Base-by-base conservation (phyloP, 192 early-diverging fungal species). In the Podochytrium sp. region DNA sequence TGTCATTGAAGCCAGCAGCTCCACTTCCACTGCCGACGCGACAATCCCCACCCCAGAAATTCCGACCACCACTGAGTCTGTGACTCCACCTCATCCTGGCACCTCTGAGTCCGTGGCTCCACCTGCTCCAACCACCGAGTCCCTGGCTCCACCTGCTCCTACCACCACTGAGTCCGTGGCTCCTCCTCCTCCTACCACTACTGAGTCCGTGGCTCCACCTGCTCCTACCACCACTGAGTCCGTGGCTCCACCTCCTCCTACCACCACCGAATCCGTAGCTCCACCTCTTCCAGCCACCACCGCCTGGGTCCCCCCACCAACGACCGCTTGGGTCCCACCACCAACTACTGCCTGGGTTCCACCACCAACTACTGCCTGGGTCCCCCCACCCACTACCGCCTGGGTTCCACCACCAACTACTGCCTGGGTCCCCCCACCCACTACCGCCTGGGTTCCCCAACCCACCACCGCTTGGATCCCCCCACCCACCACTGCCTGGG, bases 171-270 rank as follows among this genome's bases (percentile, higher is more conserved):
- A 70, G 34, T 56, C n/a, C 16, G 32, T 12, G 5, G 43, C 43
- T 47, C 12, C 43, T 20, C 43, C 43, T 47, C 43, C 43, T 16
- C 10, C 43, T 47, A 47, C 43, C 10, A 20, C 43, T 16, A 47
- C 43, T 47, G 10, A 10, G 10, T 16, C 10, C n/a, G 43, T 47
- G 6, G 12, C 16, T 10, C 10, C 49, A 34, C 5, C 34, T 7
- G 37, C 16, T 10, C 18, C 56, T 56, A 56, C 67, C 20, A n/a
- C 56, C 14, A 70, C 20, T 70, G 67, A 52, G 56, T 56, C 37
- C 10, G 23, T 14, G 52, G 52, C n/a, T 32, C 56, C 7, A 70
- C 53, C 52, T 70, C 51, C 32, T 70, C 33, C 30, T 1, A n/a
- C n/a, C n/a, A n/a, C n/a, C n/a, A n/a, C n/a, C n/a, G n/a, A n/a